These are phyloP conservation scores for Melaleuca alternifolia DNA, from an alignment of 345 rosid species.

Conservation along the genomic window DNA sequence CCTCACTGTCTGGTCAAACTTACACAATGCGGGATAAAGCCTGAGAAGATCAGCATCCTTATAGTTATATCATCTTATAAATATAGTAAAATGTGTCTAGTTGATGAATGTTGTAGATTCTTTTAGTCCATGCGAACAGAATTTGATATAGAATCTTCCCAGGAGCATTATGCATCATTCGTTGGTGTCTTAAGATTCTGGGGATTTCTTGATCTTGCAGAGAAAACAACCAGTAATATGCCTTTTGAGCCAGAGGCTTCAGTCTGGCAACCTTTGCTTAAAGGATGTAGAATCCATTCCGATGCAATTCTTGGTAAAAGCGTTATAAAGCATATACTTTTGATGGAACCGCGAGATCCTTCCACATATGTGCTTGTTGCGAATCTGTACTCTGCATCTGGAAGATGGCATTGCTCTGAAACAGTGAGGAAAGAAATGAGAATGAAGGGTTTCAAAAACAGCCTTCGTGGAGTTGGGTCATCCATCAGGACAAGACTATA, in stretches of 20 bases:
- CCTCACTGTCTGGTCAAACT: slow-evolving; percentile 41
- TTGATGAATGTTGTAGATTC: slow-evolving; percentile 38
- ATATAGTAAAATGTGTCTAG: slow-evolving; percentile 33
- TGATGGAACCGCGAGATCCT: slow-evolving; percentile 46
- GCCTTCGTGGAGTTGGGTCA: slow-evolving; percentile 73
- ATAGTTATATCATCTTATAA: slow-evolving; percentile 44
- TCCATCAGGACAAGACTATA: slow-evolving; percentile 42
- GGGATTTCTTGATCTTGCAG: slow-evolving; percentile 78
- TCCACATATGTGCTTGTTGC: slow-evolving; percentile 55
- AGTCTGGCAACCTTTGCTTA: slow-evolving; percentile 62
- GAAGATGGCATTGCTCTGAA: slow-evolving; percentile 75
- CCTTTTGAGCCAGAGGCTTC: slow-evolving; percentile 41
- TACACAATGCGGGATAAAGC: slow-evolving; percentile 31
- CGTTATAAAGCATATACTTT: slow-evolving; percentile 40
- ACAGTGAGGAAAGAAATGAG: slow-evolving; percentile 54
- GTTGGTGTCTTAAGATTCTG: slow-evolving; percentile 55
- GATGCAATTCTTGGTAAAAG: slow-evolving; percentile 45
- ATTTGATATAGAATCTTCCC: slow-evolving; percentile 39
- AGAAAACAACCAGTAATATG: slow-evolving; percentile 33
- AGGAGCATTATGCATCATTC: slow-evolving; percentile 57
- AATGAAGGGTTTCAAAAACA: slow-evolving; percentile 47
- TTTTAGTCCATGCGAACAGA: slow-evolving; percentile 42
- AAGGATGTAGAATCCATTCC: slow-evolving; percentile 56
- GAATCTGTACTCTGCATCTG: slow-evolving; percentile 76
- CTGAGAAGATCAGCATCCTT: slow-evolving; percentile 39